These are phyloP conservation scores for Aspergillus egyptiacus DNA, from an alignment of 495 filamentous ascomycete genomes.

Conservation along the genomic window DNA sequence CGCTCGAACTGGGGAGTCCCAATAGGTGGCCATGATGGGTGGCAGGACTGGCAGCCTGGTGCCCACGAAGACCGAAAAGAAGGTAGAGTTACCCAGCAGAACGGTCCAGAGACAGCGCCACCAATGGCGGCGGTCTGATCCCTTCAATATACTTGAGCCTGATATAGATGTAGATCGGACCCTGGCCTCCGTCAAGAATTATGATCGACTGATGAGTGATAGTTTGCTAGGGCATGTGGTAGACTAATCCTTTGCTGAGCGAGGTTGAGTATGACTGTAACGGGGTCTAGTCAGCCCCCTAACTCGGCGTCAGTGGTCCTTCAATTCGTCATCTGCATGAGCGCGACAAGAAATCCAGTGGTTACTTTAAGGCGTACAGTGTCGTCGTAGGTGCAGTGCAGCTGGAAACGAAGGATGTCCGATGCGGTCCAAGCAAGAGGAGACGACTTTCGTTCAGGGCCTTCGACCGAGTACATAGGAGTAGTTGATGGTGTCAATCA, in stretches of 20 bases:
- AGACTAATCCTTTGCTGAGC: neutral
- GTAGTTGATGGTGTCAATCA: no score
- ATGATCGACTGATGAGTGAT: neutral
- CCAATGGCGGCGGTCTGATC: conserved; percentile 15
- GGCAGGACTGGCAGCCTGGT: no score
- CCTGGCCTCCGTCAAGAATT: neutral
- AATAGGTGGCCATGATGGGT: neutral
- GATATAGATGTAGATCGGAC: conserved; percentile 6
- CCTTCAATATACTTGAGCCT: conserved; percentile 1
- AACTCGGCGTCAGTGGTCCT: conserved; percentile 1
- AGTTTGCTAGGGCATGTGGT: neutral
- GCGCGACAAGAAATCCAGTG: neutral
- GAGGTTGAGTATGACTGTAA: conserved; percentile 11
- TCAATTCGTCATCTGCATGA: neutral
- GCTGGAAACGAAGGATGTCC: conserved; percentile 3
- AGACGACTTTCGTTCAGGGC: conserved; percentile 1
- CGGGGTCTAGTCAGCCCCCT: neutral
- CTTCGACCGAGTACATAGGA: no score
- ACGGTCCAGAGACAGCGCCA: conserved; percentile 13
- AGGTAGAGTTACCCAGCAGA: conserved; percentile 6
- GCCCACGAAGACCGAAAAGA: conserved; percentile 1
- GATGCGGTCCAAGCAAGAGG: conserved; percentile 10
- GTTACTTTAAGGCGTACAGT: neutral
- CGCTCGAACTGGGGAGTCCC: neutral
- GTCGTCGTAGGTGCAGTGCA: neutral